Conservation (phyloP, 2,329 filamentous ascomycete species). For the Aspergillus pseudoterreus region DNA sequence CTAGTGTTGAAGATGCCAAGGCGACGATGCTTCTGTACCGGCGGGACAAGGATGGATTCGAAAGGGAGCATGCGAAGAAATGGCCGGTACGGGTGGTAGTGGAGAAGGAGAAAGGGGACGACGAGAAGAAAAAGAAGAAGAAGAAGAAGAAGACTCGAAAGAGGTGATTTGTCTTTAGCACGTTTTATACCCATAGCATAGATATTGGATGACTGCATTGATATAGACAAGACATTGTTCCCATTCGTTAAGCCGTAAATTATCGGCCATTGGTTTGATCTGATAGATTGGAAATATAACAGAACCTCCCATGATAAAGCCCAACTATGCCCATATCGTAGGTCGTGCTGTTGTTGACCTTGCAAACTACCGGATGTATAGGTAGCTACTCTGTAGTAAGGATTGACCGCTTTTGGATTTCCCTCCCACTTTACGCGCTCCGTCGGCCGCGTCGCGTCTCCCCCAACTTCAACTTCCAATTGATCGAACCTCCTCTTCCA, state of each 20-base stretch:
- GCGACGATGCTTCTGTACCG: slow-evolving; percentile 88
- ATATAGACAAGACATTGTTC: not conserved
- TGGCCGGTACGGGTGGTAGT: slow-evolving; percentile 49
- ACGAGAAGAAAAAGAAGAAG: slow-evolving; percentile 44
- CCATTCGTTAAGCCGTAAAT: too few species aligned
- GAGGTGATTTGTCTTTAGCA: slow-evolving; percentile 29
- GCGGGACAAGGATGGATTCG: slow-evolving; percentile 78
- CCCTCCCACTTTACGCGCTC: not conserved
- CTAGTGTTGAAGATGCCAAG: slow-evolving; percentile 71
- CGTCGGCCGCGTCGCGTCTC: not conserved
- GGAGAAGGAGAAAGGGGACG: slow-evolving; percentile 28
- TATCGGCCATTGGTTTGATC: too few species aligned
- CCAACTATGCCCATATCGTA: too few species aligned
- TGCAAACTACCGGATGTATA: not conserved
- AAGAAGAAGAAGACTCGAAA: slow-evolving; percentile 46
- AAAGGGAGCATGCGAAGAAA: slow-evolving; percentile 69
- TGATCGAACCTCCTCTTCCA: not conserved
- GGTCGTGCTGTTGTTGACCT: not conserved
- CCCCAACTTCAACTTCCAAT: not conserved
- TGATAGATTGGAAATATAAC: too few species aligned
- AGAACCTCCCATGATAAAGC: too few species aligned
- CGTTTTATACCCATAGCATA: slow-evolving; percentile 16
- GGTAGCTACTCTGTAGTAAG: not conserved
- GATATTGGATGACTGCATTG: not conserved
- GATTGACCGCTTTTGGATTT: not conserved